A percentile compares a stretch with the other conserved stretches of the same genome.
phyloP scores from a whole-genome alignment of 257 asterid genomes.

The Solanum pimpinellifolium region DNA sequence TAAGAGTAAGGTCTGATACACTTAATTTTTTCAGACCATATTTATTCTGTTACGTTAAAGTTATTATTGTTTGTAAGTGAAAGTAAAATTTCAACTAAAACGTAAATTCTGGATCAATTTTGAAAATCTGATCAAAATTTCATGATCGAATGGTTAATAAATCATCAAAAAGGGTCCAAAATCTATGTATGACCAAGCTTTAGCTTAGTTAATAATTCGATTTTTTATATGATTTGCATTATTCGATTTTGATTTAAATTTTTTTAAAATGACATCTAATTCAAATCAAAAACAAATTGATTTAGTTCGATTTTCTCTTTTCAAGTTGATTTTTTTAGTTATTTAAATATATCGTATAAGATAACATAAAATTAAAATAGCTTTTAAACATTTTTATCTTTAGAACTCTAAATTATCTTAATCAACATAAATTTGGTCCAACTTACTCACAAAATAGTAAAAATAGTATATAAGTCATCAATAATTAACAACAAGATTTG shows the following conservation, averaged over 20 bases:
- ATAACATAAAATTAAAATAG: background rate
- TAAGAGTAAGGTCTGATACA: background rate
- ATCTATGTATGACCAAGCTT: background rate
- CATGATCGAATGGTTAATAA: background rate
- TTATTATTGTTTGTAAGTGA: background rate
- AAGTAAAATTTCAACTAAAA: background rate
- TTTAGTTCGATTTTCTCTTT: background rate
- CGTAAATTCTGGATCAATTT: background rate
- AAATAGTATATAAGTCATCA: background rate
- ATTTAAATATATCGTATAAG: background rate
- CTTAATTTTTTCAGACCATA: rapidly evolving
- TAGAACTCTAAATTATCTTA: background rate
- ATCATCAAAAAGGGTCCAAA: background rate
- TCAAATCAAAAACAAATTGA: background rate
- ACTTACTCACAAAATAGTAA: background rate
- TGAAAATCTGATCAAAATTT: background rate
- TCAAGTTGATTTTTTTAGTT: background rate
- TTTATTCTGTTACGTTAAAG: background rate
- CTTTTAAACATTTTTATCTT: background rate
- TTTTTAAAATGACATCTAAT: background rate
- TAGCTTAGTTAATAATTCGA: background rate
- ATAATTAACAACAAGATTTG: background rate
- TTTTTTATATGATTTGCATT: background rate
- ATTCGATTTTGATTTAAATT: background rate
- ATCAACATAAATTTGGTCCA: background rate